Evolutionary conservation across 345 rosid species (phyloP).

Genomic region (Dimocarpus longan): DNA sequence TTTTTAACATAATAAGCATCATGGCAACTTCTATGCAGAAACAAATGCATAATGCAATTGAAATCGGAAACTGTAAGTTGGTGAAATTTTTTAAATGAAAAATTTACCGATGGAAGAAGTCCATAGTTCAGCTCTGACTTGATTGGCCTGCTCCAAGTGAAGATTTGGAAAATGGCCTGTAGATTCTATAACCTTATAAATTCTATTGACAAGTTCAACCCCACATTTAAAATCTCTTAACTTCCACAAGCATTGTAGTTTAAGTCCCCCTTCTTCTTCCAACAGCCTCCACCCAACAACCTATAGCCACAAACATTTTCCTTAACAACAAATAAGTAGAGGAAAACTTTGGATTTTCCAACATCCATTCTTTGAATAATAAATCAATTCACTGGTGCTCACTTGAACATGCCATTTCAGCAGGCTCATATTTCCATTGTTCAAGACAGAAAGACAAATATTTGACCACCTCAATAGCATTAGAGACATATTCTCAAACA

Average conservation of each 20-base stretch:
- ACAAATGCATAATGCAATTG: neutral
- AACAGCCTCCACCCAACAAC: conserved; percentile 90
- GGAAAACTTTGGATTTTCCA: neutral
- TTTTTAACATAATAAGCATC: neutral
- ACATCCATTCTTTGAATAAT: neutral
- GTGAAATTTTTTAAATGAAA: neutral
- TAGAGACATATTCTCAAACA: neutral
- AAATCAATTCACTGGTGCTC: neutral
- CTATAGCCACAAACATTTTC: conserved; percentile 29
- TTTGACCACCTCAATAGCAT: neutral
- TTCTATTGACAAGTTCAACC: conserved; percentile 85
- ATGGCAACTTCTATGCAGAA: neutral
- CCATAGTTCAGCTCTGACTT: conserved; percentile 88
- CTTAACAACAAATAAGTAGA: neutral
- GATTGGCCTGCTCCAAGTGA: conserved; percentile 68
- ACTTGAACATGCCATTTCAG: neutral
- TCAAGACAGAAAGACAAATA: neutral
- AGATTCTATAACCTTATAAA: conserved; percentile 57
- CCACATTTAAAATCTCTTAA: conserved; percentile 75
- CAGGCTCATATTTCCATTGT: conserved; percentile 7
- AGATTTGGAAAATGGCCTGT: conserved; percentile 79
- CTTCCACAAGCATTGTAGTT: conserved; percentile 88
- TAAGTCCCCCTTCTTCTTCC: conserved; percentile 68
- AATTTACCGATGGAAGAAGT: conserved; percentile 70
- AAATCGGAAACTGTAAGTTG: neutral